A percentile compares a stretch with the other conserved stretches of the same genome.
Conservation (phyloP, 2,329 filamentous ascomycete species). For the Beauveria australis region DNA sequence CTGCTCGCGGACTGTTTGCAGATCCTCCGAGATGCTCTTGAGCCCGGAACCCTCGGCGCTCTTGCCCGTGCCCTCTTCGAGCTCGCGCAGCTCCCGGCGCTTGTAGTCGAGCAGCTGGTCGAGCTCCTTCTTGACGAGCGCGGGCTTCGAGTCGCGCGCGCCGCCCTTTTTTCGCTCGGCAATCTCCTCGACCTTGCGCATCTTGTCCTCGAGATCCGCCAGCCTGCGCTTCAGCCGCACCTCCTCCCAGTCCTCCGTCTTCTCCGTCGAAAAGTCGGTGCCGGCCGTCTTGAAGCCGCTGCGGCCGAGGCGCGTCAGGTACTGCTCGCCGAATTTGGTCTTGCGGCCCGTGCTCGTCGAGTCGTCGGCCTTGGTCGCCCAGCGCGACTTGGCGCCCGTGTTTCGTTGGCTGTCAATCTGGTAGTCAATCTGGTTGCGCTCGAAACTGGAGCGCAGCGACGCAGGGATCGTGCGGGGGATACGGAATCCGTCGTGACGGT, state of each 20-base stretch:
- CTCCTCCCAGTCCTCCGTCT: slow-evolving; percentile 95
- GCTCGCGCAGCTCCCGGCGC: slow-evolving; percentile 64
- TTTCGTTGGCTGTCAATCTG: slow-evolving; percentile 67
- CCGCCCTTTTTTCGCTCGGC: slow-evolving; percentile 55
- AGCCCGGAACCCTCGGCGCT: slow-evolving; percentile 62
- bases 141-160: slow-evolving; percentile 71
- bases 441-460: slow-evolving; percentile 83
- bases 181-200: slow-evolving; percentile 70
- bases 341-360: slow-evolving; percentile 80
- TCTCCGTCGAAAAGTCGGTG: slow-evolving; percentile 81
- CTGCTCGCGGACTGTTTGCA: slow-evolving; percentile 87
- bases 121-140: slow-evolving; percentile 86
- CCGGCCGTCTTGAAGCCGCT: slow-evolving; percentile 72
- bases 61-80: slow-evolving; percentile 64
- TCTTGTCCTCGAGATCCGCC: slow-evolving; percentile 78
- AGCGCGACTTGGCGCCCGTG: slow-evolving; percentile 58
- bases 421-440: slow-evolving; percentile 95
- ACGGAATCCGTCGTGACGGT: slow-evolving; percentile 88
- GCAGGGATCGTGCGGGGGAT: slow-evolving; percentile 88
- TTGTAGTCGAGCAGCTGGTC: slow-evolving; percentile 96
- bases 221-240: slow-evolving; percentile 91
- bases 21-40: slow-evolving; percentile 73
- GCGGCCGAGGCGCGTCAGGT: slow-evolving; percentile 82
- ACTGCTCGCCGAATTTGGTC: slow-evolving; percentile 95
- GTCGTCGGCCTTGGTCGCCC: slow-evolving; percentile 72